Conservation (phyloP, 2,329 filamentous ascomycete species). For the Cladosporium sp. region DNA sequence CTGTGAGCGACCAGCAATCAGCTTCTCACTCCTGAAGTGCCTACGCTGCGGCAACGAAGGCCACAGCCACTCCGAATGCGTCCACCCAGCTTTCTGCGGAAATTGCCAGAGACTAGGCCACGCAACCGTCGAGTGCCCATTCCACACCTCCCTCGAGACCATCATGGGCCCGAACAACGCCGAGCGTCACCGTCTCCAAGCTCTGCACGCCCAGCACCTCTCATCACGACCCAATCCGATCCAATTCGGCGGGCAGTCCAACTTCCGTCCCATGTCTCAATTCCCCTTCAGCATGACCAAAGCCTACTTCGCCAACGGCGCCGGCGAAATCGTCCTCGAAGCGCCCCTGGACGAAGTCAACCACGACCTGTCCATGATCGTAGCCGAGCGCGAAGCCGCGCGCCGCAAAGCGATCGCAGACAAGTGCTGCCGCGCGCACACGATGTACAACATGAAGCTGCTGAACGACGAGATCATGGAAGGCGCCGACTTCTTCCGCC, state of each 20-base stretch:
- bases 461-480: background rate
- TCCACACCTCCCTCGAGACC: too few species aligned
- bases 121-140: background rate
- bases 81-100: background rate
- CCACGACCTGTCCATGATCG: background rate
- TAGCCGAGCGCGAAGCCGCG: background rate
- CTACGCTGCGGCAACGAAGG: background rate
- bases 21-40: background rate
- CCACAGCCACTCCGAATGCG: background rate
- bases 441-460: background rate
- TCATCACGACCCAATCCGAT: background rate
- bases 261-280: too few species aligned
- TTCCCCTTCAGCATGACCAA: background rate
- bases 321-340: background rate
- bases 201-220: background rate
- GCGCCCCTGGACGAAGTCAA: background rate
- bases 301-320: background rate
- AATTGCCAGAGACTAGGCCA: background rate
- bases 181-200: background rate
- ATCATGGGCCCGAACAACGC: too few species aligned
- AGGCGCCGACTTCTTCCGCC: background rate
- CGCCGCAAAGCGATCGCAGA: background rate
- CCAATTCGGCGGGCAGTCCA: background rate
- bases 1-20: background rate
- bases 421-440: background rate